phyloP scores from a whole-genome alignment of 2,329 filamentous ascomycete genomes.

The Knufia fluminis region DNA sequence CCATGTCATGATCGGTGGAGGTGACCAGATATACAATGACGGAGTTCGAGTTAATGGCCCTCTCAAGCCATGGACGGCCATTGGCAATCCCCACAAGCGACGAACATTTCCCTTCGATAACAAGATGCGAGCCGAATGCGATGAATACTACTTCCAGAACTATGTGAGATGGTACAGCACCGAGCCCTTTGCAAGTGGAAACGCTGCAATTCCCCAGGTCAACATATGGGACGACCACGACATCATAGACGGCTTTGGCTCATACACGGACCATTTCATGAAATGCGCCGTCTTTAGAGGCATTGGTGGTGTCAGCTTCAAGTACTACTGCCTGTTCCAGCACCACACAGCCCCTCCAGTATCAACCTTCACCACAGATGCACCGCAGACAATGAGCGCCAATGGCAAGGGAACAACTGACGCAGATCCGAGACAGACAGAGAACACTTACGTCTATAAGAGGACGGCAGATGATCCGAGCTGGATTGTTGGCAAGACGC shows the following conservation, averaged over 20 bases:
- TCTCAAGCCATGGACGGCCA: conserved; percentile 56
- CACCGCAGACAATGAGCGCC: conserved; percentile 44
- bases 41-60: conserved; percentile 79
- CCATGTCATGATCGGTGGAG: conserved; percentile 73
- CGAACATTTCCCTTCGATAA: conserved; percentile 57
- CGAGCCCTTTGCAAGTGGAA: conserved; percentile 50
- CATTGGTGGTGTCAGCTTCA: conserved; percentile 50
- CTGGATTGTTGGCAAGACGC: conserved; percentile 68
- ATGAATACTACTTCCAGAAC: conserved; percentile 54
- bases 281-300: conserved; percentile 55
- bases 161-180: conserved; percentile 61
- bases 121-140: conserved; percentile 48
- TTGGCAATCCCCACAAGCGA: conserved; percentile 51
- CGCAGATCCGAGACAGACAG: conserved; percentile 60
- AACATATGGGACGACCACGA: conserved; percentile 60
- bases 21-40: conserved; percentile 73
- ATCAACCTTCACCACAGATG: conserved; percentile 76
- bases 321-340: conserved; percentile 59
- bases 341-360: conserved; percentile 74
- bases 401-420: conserved; percentile 42
- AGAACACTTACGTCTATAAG: conserved; percentile 62
- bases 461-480: conserved; percentile 53
- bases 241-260: conserved; percentile 59
- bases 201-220: conserved; percentile 54
- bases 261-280: conserved; percentile 60